phyloP scores from a whole-genome alignment of 805 yeast species.

The Nakazawaea ernobii region DNA sequence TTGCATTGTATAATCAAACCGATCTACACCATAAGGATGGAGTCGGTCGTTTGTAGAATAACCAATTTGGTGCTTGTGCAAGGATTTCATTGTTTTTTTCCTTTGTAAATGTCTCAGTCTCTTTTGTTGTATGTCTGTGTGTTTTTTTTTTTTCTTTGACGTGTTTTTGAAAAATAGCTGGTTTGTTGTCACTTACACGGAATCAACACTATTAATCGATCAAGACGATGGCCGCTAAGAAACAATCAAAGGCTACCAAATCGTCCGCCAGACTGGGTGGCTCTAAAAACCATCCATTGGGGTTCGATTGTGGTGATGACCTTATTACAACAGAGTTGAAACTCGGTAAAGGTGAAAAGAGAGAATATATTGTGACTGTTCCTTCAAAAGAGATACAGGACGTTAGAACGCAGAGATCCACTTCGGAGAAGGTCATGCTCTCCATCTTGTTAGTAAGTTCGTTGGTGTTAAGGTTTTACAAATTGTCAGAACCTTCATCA shows the following conservation, averaged over 20 bases:
- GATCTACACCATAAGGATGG: no score
- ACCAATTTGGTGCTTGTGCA: neutral
- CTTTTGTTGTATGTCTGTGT: no score
- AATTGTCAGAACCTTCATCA: slow-evolving; percentile 63
- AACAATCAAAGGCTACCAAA: neutral
- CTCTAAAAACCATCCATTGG: neutral
- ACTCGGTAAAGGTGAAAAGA: slow-evolving; percentile 41
- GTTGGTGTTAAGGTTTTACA: slow-evolving; percentile 50
- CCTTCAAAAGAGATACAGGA: slow-evolving; percentile 35
- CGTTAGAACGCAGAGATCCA: slow-evolving; percentile 33
- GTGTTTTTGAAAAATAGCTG: no score
- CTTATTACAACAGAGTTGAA: slow-evolving; percentile 35
- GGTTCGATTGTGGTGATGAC: slow-evolving; percentile 1
- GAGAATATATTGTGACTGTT: slow-evolving; percentile 50
- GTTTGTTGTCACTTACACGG: no score
- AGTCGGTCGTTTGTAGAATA: neutral
- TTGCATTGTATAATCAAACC: neutral
- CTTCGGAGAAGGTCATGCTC: slow-evolving; percentile 33
- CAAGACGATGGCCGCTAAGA: neutral
- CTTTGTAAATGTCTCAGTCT: no score
- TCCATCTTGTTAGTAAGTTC: slow-evolving; percentile 46
- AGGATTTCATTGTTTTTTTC: neutral
- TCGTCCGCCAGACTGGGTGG: neutral
- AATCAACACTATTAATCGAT: neutral
- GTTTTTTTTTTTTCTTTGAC: no score